Evolutionary conservation across 1,139 yeast genomes (phyloP).

Genomic region (Suhomyces atakaporum): DNA sequence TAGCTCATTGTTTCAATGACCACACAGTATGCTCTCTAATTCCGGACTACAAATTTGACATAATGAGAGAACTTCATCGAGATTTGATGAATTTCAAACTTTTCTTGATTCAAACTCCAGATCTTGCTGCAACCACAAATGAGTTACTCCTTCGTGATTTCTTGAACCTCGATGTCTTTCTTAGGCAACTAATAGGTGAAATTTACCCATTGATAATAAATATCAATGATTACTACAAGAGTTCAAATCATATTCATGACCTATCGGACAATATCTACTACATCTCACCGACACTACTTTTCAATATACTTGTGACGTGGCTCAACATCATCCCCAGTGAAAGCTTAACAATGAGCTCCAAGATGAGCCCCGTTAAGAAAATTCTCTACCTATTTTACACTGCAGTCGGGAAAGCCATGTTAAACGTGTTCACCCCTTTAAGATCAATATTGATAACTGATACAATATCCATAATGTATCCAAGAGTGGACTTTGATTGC

Average conservation of each 20-base stretch:
- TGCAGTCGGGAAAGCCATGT: constrained; percentile 38
- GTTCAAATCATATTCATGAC: constrained; percentile 18
- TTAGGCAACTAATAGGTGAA: constrained; percentile 28
- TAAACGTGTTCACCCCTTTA: constrained; percentile 36
- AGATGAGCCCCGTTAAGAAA: constrained; percentile 33
- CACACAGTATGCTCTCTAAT: constrained; percentile 28
- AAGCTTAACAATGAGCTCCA: constrained; percentile 31
- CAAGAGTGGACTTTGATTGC: constrained; percentile 34
- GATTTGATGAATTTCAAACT: constrained; percentile 27
- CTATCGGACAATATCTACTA: constrained; percentile 20
- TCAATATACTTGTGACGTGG: constrained; percentile 38
- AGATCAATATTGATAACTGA: constrained; percentile 40
- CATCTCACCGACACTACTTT: constrained; percentile 31
- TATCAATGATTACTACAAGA: constrained; percentile 28
- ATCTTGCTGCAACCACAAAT: constrained; percentile 13
- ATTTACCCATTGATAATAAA: constrained; percentile 29
- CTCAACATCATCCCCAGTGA: constrained; percentile 39
- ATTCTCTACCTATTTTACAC: constrained; percentile 37
- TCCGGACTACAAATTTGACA: constrained; percentile 39
- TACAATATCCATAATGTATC: constrained; percentile 33
- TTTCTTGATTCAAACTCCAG: constrained; percentile 19
- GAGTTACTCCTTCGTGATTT: constrained; percentile 16
- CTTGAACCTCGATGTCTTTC: constrained; percentile 33
- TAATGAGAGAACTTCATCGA: constrained; percentile 28
- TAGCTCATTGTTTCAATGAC: constrained; percentile 29